Conservation (phyloP, 371 early-diverging fungal species). For the Sporodiniella umbellata region DNA sequence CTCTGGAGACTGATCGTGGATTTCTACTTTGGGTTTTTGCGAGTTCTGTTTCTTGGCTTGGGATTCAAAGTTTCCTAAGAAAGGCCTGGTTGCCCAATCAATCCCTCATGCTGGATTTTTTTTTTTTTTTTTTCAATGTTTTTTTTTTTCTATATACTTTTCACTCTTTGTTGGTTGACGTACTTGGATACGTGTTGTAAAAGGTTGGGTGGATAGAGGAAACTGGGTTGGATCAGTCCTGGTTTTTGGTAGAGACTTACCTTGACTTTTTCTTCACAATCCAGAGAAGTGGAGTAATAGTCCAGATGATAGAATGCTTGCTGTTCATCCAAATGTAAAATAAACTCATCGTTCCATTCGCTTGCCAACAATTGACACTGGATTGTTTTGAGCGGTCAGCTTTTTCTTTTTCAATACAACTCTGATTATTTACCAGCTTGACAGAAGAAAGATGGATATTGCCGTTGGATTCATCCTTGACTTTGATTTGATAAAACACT, state of each 20-base stretch:
- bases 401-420: background rate
- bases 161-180: constrained; percentile 8
- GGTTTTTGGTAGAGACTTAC: background rate
- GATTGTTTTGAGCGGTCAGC: background rate
- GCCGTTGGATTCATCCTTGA: constrained; percentile 25
- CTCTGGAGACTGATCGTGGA: constrained; percentile 15
- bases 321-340: constrained; percentile 22
- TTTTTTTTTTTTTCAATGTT: background rate
- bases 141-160: constrained; percentile 8
- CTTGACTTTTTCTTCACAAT: constrained; percentile 13
- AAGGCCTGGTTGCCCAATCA: constrained; percentile 18
- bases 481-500: constrained; percentile 23
- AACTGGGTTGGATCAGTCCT: constrained; percentile 4
- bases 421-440: constrained; percentile 15
- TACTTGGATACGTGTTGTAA: constrained; percentile 12
- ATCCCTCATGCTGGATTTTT: background rate
- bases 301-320: constrained; percentile 21
- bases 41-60: constrained; percentile 16
- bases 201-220: constrained; percentile 14
- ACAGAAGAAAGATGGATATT: constrained; percentile 16
- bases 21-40: constrained; percentile 10
- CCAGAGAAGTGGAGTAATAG: constrained; percentile 22
- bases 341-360: constrained; percentile 26
- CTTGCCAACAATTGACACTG: constrained; percentile 31
- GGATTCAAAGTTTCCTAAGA: constrained; percentile 17